Conservation (phyloP, 768 basidiomycete genomes). For the Paxillus ammoniavirescens region DNA sequence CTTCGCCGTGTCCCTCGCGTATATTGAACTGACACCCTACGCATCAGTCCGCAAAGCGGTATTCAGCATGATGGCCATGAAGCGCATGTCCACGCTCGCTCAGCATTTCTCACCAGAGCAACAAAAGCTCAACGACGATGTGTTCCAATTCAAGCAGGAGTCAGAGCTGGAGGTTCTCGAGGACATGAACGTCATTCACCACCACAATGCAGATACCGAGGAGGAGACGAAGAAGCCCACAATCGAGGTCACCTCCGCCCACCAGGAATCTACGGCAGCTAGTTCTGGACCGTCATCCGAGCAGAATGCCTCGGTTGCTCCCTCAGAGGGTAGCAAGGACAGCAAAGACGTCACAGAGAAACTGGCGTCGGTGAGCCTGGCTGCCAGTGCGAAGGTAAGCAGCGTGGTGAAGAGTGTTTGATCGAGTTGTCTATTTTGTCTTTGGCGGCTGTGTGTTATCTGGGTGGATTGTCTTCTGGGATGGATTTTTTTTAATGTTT, state of each 20-base stretch:
- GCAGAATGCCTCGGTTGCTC: neutral
- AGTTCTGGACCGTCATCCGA: neutral
- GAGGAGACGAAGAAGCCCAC: conserved; percentile 1
- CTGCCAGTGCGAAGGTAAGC: conserved; percentile 33
- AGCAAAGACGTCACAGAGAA: conserved; percentile 28
- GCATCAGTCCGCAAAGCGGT: conserved; percentile 82
- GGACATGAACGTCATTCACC: conserved; percentile 47
- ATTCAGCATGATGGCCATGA: conserved; percentile 81
- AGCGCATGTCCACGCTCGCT: conserved; percentile 64
- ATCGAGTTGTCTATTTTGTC: conserved; percentile 3
- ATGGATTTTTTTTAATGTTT: neutral
- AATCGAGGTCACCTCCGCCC: neutral
- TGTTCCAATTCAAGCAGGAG: conserved; percentile 76
- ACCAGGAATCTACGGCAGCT: conserved; percentile 4
- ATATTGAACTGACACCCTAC: conserved; percentile 6
- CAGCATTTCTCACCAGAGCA: conserved; percentile 41
- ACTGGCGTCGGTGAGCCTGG: conserved; percentile 22
- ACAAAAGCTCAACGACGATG: conserved; percentile 52
- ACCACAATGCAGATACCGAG: conserved; percentile 33
- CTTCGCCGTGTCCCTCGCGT: neutral
- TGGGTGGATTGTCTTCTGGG: neutral
- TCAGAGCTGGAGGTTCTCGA: conserved; percentile 55
- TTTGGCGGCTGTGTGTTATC: neutral
- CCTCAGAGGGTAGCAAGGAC: conserved; percentile 15
- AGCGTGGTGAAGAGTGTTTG: conserved; percentile 10